Conservation (phyloP, 2,329 filamentous ascomycete genomes). For the Fusarium compactum region DNA sequence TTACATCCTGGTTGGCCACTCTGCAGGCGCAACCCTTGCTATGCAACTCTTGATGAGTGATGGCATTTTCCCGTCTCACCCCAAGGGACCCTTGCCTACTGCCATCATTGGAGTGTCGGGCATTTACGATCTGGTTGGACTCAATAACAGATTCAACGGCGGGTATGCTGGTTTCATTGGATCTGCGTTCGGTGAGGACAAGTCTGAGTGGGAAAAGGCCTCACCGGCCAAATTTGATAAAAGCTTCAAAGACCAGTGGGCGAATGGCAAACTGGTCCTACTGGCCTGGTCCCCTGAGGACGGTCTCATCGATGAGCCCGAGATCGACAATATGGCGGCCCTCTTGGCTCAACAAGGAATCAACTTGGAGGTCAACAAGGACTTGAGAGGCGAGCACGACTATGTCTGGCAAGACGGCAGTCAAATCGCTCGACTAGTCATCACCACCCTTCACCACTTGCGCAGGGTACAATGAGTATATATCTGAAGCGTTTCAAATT, state of each 20-base stretch:
- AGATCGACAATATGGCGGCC: constrained; percentile 68
- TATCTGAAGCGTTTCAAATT: constrained; percentile 6
- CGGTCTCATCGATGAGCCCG: constrained; percentile 65
- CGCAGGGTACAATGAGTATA: constrained; percentile 8
- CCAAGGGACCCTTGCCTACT: constrained; percentile 56
- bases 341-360: constrained; percentile 58
- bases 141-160: constrained; percentile 61
- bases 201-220: constrained; percentile 63
- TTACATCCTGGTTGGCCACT: constrained; percentile 72
- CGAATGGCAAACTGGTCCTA: constrained; percentile 50
- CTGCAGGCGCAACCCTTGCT: constrained; percentile 72
- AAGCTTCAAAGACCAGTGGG: constrained; percentile 58
- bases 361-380: constrained; percentile 49
- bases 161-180: constrained; percentile 69
- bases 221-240: constrained; percentile 64
- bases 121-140: constrained; percentile 72
- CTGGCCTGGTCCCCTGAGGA: constrained; percentile 63
- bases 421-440: constrained; percentile 64
- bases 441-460: constrained; percentile 46
- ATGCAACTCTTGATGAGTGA: constrained; percentile 69
- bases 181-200: constrained; percentile 70
- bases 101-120: constrained; percentile 73
- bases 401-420: constrained; percentile 71
- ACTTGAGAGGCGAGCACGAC: constrained; percentile 71
- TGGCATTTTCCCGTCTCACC: constrained; percentile 44